Evolutionary conservation across 441 rosid species (phyloP).

Genomic region (Metrosideros polymorpha): DNA sequence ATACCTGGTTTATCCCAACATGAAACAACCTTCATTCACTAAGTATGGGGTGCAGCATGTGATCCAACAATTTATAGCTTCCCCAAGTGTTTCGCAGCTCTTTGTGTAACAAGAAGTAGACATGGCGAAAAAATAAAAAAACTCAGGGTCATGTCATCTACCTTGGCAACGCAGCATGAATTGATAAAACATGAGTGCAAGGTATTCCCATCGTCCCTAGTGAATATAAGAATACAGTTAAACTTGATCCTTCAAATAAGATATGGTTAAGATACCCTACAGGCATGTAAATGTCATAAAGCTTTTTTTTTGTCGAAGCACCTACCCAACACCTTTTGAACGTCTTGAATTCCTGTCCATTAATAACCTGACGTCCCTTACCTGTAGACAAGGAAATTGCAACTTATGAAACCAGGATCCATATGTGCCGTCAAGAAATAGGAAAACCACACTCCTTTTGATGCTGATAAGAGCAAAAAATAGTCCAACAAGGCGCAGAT

Average conservation of each 20-base stretch:
- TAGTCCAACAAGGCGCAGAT: conserved; percentile 13
- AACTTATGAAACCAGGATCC: background rate
- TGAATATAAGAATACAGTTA: conserved; percentile 89
- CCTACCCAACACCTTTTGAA: conserved; percentile 98
- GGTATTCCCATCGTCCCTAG: conserved; percentile 94
- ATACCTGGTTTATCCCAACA: background rate
- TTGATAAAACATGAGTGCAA: conserved; percentile 91
- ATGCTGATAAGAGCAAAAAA: background rate
- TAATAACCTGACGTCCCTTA: conserved; percentile 81
- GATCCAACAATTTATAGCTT: conserved; percentile 15
- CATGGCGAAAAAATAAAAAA: conserved; percentile 24
- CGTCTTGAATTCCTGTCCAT: conserved; percentile 94
- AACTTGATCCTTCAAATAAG: conserved; percentile 60
- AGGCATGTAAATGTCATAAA: conserved; percentile 17
- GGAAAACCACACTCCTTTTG: background rate
- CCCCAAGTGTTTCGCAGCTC: conserved; percentile 12
- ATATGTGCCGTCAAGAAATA: background rate
- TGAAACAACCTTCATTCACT: background rate
- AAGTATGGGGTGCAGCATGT: background rate
- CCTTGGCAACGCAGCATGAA: conserved; percentile 81
- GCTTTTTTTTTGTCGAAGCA: conserved; percentile 4
- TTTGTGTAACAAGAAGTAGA: conserved; percentile 26
- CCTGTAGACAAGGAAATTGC: conserved; percentile 31
- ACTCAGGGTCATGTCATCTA: conserved; percentile 84
- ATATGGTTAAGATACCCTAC: conserved; percentile 34